These are phyloP conservation scores for Bocquillonia castaneifolia DNA, from an alignment of 441 rosid species.

Conservation along the genomic window DNA sequence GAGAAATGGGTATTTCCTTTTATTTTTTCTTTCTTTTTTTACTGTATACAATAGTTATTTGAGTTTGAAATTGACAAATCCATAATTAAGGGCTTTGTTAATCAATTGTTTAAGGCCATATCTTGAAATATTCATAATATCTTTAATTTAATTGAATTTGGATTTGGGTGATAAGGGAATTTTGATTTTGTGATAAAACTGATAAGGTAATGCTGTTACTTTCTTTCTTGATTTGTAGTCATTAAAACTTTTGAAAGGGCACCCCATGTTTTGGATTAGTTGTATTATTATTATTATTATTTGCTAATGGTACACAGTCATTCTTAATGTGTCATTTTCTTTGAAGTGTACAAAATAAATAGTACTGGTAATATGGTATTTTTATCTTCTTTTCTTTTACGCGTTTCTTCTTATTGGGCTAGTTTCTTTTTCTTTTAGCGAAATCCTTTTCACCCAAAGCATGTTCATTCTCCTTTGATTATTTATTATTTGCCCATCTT, in stretches of 20 bases:
- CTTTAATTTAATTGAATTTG: conserved; percentile 10
- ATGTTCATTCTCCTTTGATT: too few relatives aligned
- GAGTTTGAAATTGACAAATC: conserved; percentile 26
- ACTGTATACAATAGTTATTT: conserved; percentile 14
- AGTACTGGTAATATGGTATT: too few relatives aligned
- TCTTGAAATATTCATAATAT: not conserved
- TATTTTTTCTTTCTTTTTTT: not conserved
- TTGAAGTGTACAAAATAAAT: too few relatives aligned
- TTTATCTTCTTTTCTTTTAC: too few relatives aligned
- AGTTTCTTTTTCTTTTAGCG: too few relatives aligned
- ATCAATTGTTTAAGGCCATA: conserved; percentile 13
- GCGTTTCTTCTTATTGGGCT: too few relatives aligned
- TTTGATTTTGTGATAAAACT: conserved; percentile 6
- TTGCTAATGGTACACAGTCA: too few relatives aligned
- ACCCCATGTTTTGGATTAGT: conserved; percentile 5
- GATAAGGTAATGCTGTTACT: conserved; percentile 8
- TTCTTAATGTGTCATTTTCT: too few relatives aligned
- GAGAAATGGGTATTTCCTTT: not conserved
- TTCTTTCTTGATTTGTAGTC: conserved; percentile 21
- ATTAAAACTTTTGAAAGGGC: conserved; percentile 22
- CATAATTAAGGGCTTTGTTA: conserved; percentile 12
- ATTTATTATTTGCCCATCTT: not conserved
- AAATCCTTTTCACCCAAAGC: not conserved
- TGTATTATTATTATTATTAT: not conserved
- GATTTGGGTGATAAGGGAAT: conserved; percentile 18